phyloP scores from a whole-genome alignment of 768 basidiomycete genomes.

The Lanmaoa rubissima region DNA sequence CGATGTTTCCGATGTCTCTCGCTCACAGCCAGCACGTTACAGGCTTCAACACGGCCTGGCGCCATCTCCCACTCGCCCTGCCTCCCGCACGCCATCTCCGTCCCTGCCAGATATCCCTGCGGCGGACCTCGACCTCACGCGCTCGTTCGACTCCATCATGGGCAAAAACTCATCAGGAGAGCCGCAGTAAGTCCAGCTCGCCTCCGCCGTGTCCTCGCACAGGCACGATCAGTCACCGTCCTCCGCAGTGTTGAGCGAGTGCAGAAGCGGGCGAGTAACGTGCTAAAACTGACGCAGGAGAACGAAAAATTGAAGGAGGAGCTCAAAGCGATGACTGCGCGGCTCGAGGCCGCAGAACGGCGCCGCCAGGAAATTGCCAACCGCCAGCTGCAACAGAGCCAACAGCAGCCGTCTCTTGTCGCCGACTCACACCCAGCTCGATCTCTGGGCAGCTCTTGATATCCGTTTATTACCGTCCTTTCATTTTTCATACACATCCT shows the following conservation, averaged over 20 bases:
- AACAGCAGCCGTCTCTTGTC: constrained; percentile 12
- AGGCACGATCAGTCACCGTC: constrained; percentile 34
- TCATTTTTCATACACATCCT: constrained; percentile 17
- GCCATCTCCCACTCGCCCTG: constrained; percentile 12
- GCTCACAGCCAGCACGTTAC: constrained; percentile 22
- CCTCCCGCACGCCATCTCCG: constrained; percentile 33
- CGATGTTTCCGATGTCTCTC: background rate
- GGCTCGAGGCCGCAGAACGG: constrained; percentile 73
- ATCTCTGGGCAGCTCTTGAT: constrained; percentile 25
- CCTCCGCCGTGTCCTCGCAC: constrained; percentile 18
- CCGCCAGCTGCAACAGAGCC: constrained; percentile 32
- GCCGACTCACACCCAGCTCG: constrained; percentile 15
- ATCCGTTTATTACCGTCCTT: constrained; percentile 27
- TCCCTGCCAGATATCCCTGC: constrained; percentile 53
- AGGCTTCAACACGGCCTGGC: constrained; percentile 24
- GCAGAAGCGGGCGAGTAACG: constrained; percentile 75
- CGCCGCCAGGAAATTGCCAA: constrained; percentile 46
- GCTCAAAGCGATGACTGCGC: constrained; percentile 70
- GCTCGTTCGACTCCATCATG: constrained; percentile 44
- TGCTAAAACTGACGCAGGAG: constrained; percentile 73
- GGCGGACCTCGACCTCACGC: constrained; percentile 43
- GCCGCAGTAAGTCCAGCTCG: constrained; percentile 47
- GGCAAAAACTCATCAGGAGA: constrained; percentile 20
- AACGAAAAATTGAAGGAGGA: constrained; percentile 77
- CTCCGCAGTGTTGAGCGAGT: constrained; percentile 34